Base-by-base conservation (phyloP, 345 rosid species). In the Hibiscus mutabilis region DNA sequence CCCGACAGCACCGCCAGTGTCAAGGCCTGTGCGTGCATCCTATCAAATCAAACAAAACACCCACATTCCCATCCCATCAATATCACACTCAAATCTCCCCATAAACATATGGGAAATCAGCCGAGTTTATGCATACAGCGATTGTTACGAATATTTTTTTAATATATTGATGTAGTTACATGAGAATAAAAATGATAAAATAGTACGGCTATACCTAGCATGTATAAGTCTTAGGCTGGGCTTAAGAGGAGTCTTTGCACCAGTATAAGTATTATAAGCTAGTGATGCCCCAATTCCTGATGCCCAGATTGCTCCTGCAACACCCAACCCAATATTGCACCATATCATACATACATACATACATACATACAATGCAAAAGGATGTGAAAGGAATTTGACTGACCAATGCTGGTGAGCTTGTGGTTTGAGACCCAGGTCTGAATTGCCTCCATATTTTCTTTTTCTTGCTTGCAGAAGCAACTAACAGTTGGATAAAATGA, bases 1-100 rank as follows among this genome's bases (percentile, higher is more conserved):
- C 91, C 85, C 5, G 95, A 87, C 21, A 89, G 84, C 53, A 89
- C 88, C 12, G 84, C 90, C 77, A 89, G 42, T 27, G 95, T 89
- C 24, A 89, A 40, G 44, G 95, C 95, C 59, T 89, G 91, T 31
- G 91, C 90, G 55, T 89, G 95, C 91, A 89, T 79, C 88, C 93
- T 87, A 7, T 44, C 3, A 25, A 65, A 29, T 62, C 27, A n/a
- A n/a, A n/a, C n/a, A n/a, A n/a, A n/a, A n/a, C n/a, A n/a, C n/a
- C n/a, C n/a, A n/a, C n/a, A n/a, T n/a, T n/a, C n/a, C n/a, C n/a
- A n/a, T n/a, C n/a, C n/a, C n/a, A n/a, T n/a, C n/a, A n/a, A 53
- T 1, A 57, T 51, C 46, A 35, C 16, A 47, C 8, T 10, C 14
- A 14, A 14, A 21, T 11, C 3, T 29, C 33, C 33, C 3, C 4